Base-by-base conservation (phyloP, 495 filamentous ascomycete genomes). In the Xylaria longipes region DNA sequence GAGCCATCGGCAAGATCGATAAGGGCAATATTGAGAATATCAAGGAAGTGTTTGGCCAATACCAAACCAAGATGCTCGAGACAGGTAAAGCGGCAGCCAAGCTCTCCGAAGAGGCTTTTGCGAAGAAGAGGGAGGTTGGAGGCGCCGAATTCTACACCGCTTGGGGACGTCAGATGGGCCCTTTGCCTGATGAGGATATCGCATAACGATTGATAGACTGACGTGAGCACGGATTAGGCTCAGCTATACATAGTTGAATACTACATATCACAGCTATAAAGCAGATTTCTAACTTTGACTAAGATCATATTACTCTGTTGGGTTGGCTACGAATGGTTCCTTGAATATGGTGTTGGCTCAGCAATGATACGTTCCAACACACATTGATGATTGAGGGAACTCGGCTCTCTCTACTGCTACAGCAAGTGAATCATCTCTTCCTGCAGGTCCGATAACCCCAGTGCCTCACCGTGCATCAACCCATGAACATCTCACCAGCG, bases 31-130 rank as follows among this genome's bases (percentile, higher is more conserved):
- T 65, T 8, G 65, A 65, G 6, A 58, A 39, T 17, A 68, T 76
- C 8, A 72, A 63, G 62, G 70, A 68, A 29, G 68, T 63, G 39
- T 69, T 76, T 33, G 75, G 68, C 17, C 67, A 67, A 3, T 76
- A 76, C 45, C 75, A 75, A 41, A 58, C 57, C 11, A 60, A 76
- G 45, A 76, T 75, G 68, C 39, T 76, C 2, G 73, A 73, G 35
- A 57, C 72, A 50, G 75, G 73, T 29, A 66, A 50, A n/a, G 74
- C 62, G 67, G 75, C 72, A 1, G 64, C 75, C 41, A 65, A 54
- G 43, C 70, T 66, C 68, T 76, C 75, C 6, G 70, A 56, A 48
- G 70, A 69, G 35, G 75, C 75, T 0, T 76, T 76, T 31, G 66
- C 63, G 8, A 37, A 37, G n/a, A 66, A 66, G 43, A 45, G 63